Base-by-base conservation (phyloP, 257 asterid genomes). In the Lycium barbarum region DNA sequence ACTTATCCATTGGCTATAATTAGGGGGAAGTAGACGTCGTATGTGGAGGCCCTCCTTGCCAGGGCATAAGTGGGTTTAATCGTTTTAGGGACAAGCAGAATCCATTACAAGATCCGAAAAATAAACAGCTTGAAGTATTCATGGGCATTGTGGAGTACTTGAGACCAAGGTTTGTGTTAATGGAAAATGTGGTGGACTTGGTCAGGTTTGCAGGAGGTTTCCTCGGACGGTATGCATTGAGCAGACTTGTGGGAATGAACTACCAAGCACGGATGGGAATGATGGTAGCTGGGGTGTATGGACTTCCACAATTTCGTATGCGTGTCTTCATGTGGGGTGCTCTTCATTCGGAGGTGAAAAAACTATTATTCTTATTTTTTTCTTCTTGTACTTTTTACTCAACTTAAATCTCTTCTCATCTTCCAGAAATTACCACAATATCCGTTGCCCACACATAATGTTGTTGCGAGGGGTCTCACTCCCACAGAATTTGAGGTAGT, bases 21-120 rank as follows among this genome's bases (percentile, higher is more conserved):
- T 17, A 96, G 99, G 99, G 97, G 22, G 43, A 79, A 10, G 97
- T 94, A 43, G 97, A 94, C 85, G 98, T 92, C 15, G 79, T 96
- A 54, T 96, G 99, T 84, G 99, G 99, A 9, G 99, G 99, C 0
- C 99, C 99, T 11, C 99, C 99, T 5, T 95, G 98, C 58, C 99
- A 95, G 87, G 99, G 99, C 53, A 93, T 96, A 51, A 96, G 99
- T 84, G 99, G 98, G 3, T 93, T 88, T 53, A 96, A 96, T 80
- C 90, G 97, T 54, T 93, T 88, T 67, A 90, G 99, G 53, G 87
- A 96, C 33, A 33, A 58, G 84, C 80, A 40, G 0, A 79, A 89
- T 2, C 99, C 99, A 1, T 87, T 96, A 1, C 82, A 86, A 8
- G 99, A 93, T 85, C 79, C 88, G 0, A 96, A 93, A 86, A 96